These are phyloP conservation scores for Ophiocordyceps camponoti-leonardi DNA, from an alignment of 2,329 filamentous ascomycete genomes.

Conservation along the genomic window DNA sequence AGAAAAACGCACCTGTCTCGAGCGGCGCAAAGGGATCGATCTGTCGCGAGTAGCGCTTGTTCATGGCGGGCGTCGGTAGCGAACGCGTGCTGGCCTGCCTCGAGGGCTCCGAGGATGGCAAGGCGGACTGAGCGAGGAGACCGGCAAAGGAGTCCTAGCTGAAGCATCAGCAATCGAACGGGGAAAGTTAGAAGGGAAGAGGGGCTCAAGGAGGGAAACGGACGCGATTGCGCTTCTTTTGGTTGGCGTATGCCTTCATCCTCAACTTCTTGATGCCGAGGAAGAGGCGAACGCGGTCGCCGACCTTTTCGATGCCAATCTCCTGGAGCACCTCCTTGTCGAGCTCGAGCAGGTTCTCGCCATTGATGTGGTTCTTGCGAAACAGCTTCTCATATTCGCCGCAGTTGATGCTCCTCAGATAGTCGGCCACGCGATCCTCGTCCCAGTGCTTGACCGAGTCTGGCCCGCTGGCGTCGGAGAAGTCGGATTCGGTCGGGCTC, in stretches of 20 bases:
- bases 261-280: slow-evolving; percentile 70
- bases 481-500: slow-evolving; percentile 84
- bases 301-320: slow-evolving; percentile 96
- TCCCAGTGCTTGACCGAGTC: slow-evolving; percentile 75
- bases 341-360: slow-evolving; percentile 90
- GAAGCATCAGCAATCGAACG: background rate
- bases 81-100: slow-evolving; percentile 43
- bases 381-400: slow-evolving; percentile 87
- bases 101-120: slow-evolving; percentile 20
- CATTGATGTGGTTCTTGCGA: slow-evolving; percentile 87
- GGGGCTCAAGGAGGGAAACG: slow-evolving; percentile 11
- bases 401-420: slow-evolving; percentile 80
- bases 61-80: slow-evolving; percentile 15
- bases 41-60: slow-evolving; percentile 49
- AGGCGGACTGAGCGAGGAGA: slow-evolving; percentile 47
- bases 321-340: slow-evolving; percentile 93
- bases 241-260: slow-evolving; percentile 58
- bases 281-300: slow-evolving; percentile 83
- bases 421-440: slow-evolving; percentile 81
- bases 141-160: slow-evolving; percentile 65
- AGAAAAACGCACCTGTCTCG: slow-evolving; percentile 24
- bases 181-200: background rate
- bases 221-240: slow-evolving; percentile 76
- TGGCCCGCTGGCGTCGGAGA: slow-evolving; percentile 64
- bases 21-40: slow-evolving; percentile 29